A percentile compares a stretch with the other conserved stretches of the same genome.
These are phyloP conservation scores for Dorcoceras hygrometricum DNA, from an alignment of 257 asterid genomes.

Conservation along the genomic window DNA sequence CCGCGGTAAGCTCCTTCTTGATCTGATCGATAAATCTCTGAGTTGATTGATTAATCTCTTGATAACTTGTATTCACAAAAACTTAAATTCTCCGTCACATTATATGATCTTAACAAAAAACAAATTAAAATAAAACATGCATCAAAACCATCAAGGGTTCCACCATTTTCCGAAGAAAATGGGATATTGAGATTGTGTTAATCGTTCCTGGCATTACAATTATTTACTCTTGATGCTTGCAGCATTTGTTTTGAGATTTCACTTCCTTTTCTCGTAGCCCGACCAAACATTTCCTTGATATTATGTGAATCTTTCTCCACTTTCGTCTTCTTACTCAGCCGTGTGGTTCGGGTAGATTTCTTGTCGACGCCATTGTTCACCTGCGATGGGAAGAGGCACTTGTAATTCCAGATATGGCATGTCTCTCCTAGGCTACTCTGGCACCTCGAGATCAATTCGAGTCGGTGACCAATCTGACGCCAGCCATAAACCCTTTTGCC, in stretches of 20 bases:
- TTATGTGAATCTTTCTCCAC: constrained; percentile 72
- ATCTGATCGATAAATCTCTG: too few relatives aligned
- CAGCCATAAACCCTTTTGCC: too few relatives aligned
- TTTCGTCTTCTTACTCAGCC: constrained; percentile 72
- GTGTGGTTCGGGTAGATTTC: constrained; percentile 34
- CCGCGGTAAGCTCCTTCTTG: too few relatives aligned
- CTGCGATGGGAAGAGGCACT: constrained; percentile 28
- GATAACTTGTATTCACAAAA: too few relatives aligned
- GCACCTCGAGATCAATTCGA: too few relatives aligned
- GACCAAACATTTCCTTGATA: constrained; percentile 87
- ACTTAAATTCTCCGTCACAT: too few relatives aligned
- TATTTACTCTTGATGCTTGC: background rate
- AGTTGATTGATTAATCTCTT: too few relatives aligned
- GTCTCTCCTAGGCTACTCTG: too few relatives aligned
- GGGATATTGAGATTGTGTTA: background rate
- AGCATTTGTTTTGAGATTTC: constrained; percentile 7
- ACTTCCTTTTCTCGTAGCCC: constrained; percentile 68
- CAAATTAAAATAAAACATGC: background rate
- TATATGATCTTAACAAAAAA: background rate
- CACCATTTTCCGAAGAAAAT: background rate
- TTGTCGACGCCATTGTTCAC: constrained; percentile 47
- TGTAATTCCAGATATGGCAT: too few relatives aligned
- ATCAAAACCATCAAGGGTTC: background rate
- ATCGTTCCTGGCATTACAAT: background rate
- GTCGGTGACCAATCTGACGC: too few relatives aligned